Conservation (phyloP, 192 early-diverging fungal genomes). For the Linnemannia zychae region DNA sequence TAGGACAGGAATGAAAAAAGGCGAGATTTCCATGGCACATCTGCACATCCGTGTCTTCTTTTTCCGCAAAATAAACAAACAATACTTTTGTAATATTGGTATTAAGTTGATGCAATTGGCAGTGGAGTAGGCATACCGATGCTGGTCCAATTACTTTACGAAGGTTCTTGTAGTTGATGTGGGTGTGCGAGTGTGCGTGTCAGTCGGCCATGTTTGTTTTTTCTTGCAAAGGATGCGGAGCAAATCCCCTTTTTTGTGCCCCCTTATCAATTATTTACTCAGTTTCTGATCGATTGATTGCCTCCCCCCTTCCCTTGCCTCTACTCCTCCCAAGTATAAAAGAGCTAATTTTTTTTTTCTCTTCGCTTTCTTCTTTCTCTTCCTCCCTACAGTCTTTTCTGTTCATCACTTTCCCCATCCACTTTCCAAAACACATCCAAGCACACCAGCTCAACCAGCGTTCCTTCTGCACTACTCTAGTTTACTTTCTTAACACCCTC, state of each 20-base stretch:
- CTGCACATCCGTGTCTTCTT: not conserved
- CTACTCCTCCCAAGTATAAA: not conserved
- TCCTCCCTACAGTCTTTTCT: slow-evolving; percentile 32
- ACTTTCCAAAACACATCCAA: slow-evolving; percentile 45
- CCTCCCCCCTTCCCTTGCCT: not conserved
- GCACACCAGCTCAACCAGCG: slow-evolving; percentile 27
- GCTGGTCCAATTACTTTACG: not conserved
- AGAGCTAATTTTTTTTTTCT: not conserved
- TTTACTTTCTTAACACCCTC: slow-evolving; percentile 14
- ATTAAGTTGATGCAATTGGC: not conserved
- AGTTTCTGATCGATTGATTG: not conserved
- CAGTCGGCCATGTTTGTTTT: not conserved
- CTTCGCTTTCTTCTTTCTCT: slow-evolving; percentile 9
- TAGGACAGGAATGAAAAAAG: not conserved
- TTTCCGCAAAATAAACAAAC: not conserved
- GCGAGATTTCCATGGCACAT: not conserved
- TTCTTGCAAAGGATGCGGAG: not conserved
- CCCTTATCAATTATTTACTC: not conserved
- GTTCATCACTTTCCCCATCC: slow-evolving; percentile 44
- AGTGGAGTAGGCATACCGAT: not conserved
- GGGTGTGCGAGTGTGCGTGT: not conserved
- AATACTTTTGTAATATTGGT: not conserved
- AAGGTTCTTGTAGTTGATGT: not conserved
- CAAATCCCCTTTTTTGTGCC: not conserved
- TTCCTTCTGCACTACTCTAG: not conserved